Evolutionary conservation across 2,329 filamentous ascomycete genomes (phyloP), one percentile per base, ranked within the genome.

Genomic region (Neofusicoccum sp.): DNA sequence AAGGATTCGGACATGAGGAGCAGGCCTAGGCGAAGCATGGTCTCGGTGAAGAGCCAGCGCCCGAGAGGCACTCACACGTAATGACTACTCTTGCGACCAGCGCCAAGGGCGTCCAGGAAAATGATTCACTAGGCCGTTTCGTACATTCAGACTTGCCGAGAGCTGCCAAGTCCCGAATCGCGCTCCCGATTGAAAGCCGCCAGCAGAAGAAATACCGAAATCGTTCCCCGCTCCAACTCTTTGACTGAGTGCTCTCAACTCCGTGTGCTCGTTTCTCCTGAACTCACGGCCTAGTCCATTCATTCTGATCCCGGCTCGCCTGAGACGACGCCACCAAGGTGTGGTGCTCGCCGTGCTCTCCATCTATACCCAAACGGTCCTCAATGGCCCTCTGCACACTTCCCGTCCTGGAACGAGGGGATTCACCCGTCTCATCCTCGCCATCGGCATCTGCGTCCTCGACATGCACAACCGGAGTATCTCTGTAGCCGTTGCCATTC

Each of bases 21-120:
- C 14, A 78, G 90, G 62, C 89, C 88, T 28, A 81, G 88, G 66
- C 82, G 79, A 73, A 89, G 87, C 69, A 91, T 91, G 87, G 89
- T 85, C 71, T 69, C 67, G 62, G 70, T 74, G 3, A 61, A 61
- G 26, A 36, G 34, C 36, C 58, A 34, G 47, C 58, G 58, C 16
- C 38, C 16, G 20, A 54, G 30, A 43, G 48, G 48, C 20, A 40
- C 47, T 20, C 12, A 31, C 11, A 38, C 14, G 48, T 53, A 53
- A 53, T 38, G 31, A 16, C 30, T 16, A 6, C 45, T 48, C 20
- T 28, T 26, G 26, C 26, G 16, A 43, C 16, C n/a, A 43, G 38
- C 20, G 20, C 20, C 20, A 20, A 24, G 9, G 41, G n/a, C 7
- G 24, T 31, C 26, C 43, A 7, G 12, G 31, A 30, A 6, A 5